A percentile compares a stretch with the other conserved stretches of the same genome.
Evolutionary conservation across 352 stramenopile species (phyloP).

Genomic region (Globisporangium megalacanthum): DNA sequence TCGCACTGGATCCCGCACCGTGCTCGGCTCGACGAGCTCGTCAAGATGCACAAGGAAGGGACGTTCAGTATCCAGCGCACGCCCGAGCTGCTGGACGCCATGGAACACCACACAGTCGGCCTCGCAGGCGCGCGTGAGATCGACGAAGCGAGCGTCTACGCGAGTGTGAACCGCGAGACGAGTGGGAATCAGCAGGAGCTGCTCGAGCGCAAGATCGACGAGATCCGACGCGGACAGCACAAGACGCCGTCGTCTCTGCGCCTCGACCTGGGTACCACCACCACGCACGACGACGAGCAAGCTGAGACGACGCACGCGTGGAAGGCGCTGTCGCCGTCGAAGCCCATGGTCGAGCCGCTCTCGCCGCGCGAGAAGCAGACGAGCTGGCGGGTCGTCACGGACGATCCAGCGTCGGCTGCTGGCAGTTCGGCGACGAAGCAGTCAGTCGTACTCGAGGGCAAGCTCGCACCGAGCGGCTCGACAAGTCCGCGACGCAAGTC

Average conservation of each 20-base stretch:
- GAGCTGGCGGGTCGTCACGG: slow-evolving; percentile 49
- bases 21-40: slow-evolving; percentile 47
- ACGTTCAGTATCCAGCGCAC: slow-evolving; percentile 77
- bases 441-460: slow-evolving; percentile 36
- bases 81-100: slow-evolving; percentile 51
- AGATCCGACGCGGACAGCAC: slow-evolving; percentile 53
- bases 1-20: slow-evolving; percentile 51
- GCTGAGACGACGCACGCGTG: slow-evolving; percentile 19
- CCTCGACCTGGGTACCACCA: slow-evolving; percentile 20
- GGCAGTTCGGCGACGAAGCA: slow-evolving; percentile 17
- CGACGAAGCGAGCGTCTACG: slow-evolving; percentile 31
- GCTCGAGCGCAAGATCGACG: slow-evolving; percentile 48
- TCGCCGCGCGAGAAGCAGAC: slow-evolving; percentile 54
- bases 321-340: slow-evolving; percentile 53
- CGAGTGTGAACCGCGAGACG: slow-evolving; percentile 15
- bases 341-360: slow-evolving; percentile 34
- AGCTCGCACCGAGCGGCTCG: slow-evolving; percentile 3
- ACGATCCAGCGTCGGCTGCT: neutral
- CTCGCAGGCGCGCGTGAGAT: slow-evolving; percentile 40
- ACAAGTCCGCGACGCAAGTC: slow-evolving; percentile 33
- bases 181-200: slow-evolving; percentile 28
- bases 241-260: slow-evolving; percentile 38
- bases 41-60: slow-evolving; percentile 71
- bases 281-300: slow-evolving; percentile 17
- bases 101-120: slow-evolving; percentile 68